Percentiles rank a stretch among this genome's conserved stretches.
These are phyloP conservation scores for Kregervanrija fluxuum DNA, from an alignment of 805 yeast genomes.

Conservation along the genomic window DNA sequence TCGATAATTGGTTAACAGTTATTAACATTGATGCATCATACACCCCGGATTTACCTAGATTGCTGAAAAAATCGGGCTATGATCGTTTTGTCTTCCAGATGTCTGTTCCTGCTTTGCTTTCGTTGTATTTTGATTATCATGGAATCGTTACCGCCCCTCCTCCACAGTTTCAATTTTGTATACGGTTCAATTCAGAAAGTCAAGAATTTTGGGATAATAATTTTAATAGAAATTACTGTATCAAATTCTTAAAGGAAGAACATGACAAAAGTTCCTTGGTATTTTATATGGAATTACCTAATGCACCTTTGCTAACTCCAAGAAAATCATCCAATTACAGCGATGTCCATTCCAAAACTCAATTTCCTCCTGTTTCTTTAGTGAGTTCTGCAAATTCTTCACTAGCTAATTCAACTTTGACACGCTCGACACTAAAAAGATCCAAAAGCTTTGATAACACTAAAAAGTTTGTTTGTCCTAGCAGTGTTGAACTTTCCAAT, in stretches of 20 bases:
- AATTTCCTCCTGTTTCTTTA: too few species aligned
- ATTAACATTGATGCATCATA: conserved; percentile 61
- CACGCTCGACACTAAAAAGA: too few species aligned
- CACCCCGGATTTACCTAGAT: conserved; percentile 46
- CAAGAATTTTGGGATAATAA: conserved; percentile 79
- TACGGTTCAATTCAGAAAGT: conserved; percentile 42
- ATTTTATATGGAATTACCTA: too few species aligned
- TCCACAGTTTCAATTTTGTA: conserved; percentile 39
- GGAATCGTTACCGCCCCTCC: conserved; percentile 14
- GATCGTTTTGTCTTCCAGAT: conserved; percentile 70
- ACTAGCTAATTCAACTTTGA: too few species aligned
- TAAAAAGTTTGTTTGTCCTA: too few species aligned
- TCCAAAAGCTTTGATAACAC: too few species aligned
- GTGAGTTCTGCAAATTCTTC: too few species aligned
- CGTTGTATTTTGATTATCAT: conserved; percentile 18
- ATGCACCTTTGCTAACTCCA: too few species aligned
- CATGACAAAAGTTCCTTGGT: too few species aligned
- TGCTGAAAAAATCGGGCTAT: conserved; percentile 42
- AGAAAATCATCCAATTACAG: too few species aligned
- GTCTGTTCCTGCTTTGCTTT: conserved; percentile 37
- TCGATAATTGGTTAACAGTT: conserved; percentile 73
- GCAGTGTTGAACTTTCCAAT: too few species aligned
- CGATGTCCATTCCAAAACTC: too few species aligned
- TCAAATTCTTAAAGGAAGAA: conserved; percentile 27
- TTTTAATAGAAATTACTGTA: conserved; percentile 45